Evolutionary conservation across 257 asterid species (phyloP), one percentile per base, ranked within the genome.

Genomic region (Eustoma russellianum): DNA sequence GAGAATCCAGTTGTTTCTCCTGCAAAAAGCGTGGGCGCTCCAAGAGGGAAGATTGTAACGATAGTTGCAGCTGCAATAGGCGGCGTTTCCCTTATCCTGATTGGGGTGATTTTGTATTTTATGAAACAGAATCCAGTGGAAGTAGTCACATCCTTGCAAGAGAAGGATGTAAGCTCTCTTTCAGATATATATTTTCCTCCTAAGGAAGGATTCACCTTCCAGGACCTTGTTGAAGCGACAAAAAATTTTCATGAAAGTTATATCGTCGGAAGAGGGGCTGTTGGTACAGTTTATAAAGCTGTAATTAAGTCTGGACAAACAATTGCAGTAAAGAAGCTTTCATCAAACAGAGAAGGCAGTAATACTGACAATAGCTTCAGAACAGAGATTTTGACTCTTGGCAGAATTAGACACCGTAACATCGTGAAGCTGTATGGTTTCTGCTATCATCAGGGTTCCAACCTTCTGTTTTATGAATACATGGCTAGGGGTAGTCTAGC

Each of bases 401-500:
- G 97, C 33, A 86, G 69, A 65, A 90, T 86, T n/a, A 79, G 97
- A 83, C 97, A 90, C 69, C 86, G 97, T 0, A 90, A 90, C 53
- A 90, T 90, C 13, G 96, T 90, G 64, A 86, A 86, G 74, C 80
- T 90, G 16, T 81, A 63, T n/a, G 97, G 97, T 0, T 90, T 90
- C 66, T 86, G 94, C 80, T 71, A 81, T 66, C 79, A 86, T 70
- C 91, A 81, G 63, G 95, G 94, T 16, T 83, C 86, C 15, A 90
- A 86, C 74, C 78, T 90, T 48, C 95, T 90, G 60, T 83, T 90
- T 0, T 90, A 90, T 14, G 94, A 90, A 79, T 86, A 81, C 77
- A 86, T 90, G 97, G 81, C 76, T 41, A 72, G 80, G 56, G 97
- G 97, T 43, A 90, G 97, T 72, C 73, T 90, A 65, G 97, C 96